Evolutionary conservation across 306 rosid species (phyloP).

Genomic region (Quercus agrifolia): DNA sequence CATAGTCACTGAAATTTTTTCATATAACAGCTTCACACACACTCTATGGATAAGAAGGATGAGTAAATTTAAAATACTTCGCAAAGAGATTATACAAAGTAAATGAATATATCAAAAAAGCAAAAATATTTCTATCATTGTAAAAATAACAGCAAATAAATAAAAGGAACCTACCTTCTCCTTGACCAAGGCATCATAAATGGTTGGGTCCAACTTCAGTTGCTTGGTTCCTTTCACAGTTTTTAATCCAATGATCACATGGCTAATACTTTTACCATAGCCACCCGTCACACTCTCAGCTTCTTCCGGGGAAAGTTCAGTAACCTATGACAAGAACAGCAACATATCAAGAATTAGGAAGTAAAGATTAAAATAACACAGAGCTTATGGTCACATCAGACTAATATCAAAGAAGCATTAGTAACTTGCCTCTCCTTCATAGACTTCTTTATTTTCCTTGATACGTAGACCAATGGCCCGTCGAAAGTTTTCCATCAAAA

Average conservation of each 20-base stretch:
- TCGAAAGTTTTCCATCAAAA: slow-evolving; percentile 89
- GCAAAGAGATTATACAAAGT: background rate
- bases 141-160: background rate
- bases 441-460: slow-evolving; percentile 96
- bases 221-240: slow-evolving; percentile 98
- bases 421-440: slow-evolving; percentile 89
- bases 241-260: slow-evolving; percentile 89
- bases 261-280: slow-evolving; percentile 98
- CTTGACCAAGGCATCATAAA: slow-evolving; percentile 91
- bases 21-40: background rate
- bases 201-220: slow-evolving; percentile 92
- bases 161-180: slow-evolving; percentile 56
- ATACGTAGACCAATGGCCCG: slow-evolving; percentile 90
- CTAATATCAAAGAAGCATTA: background rate
- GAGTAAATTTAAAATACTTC: background rate
- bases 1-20: background rate
- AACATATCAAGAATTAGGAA: slow-evolving; percentile 20
- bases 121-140: too few species aligned
- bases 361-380: slow-evolving; percentile 7
- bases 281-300: slow-evolving; percentile 88
- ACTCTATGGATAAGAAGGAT: background rate
- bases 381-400: slow-evolving; percentile 8
- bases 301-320: slow-evolving; percentile 96
- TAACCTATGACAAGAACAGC: slow-evolving; percentile 50
- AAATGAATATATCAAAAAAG: background rate